phyloP scores from a whole-genome alignment of 345 rosid genomes.

The Cardamine resedifolia region DNA sequence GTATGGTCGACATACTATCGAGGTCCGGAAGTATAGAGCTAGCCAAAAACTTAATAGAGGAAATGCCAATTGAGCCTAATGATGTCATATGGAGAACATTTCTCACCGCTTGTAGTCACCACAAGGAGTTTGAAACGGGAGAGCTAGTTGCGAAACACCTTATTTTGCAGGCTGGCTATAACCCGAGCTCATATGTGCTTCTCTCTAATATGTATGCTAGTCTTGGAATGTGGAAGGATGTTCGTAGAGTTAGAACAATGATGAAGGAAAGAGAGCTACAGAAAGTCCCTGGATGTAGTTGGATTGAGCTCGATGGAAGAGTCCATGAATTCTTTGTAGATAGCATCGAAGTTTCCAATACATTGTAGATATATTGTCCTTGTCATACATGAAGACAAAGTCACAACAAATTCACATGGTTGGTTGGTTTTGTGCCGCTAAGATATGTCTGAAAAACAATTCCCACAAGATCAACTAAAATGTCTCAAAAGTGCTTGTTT shows the following conservation, averaged over 20 bases:
- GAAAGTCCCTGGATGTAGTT: conserved; percentile 61
- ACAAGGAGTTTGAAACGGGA: conserved; percentile 49
- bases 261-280: conserved; percentile 54
- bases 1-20: conserved; percentile 53
- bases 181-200: conserved; percentile 49
- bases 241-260: conserved; percentile 44
- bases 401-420: conserved; percentile 12
- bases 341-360: conserved; percentile 28
- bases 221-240: conserved; percentile 55
- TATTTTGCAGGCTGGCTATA: conserved; percentile 38
- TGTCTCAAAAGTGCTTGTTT: conserved; percentile 20
- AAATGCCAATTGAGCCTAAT: conserved; percentile 45
- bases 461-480: conserved; percentile 12
- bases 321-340: conserved; percentile 53
- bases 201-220: conserved; percentile 57
- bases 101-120: conserved; percentile 53
- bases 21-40: conserved; percentile 51
- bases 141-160: conserved; percentile 48
- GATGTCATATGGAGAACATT: conserved; percentile 54
- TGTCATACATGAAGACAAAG: conserved; percentile 19
- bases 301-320: conserved; percentile 54
- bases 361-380: conserved; percentile 29
- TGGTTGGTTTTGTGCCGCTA: conserved; percentile 4
- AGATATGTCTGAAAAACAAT: conserved; percentile 4
- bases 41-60: conserved; percentile 48